phyloP scores from a whole-genome alignment of 2,329 filamentous ascomycete genomes.

The Alternaria dauci region DNA sequence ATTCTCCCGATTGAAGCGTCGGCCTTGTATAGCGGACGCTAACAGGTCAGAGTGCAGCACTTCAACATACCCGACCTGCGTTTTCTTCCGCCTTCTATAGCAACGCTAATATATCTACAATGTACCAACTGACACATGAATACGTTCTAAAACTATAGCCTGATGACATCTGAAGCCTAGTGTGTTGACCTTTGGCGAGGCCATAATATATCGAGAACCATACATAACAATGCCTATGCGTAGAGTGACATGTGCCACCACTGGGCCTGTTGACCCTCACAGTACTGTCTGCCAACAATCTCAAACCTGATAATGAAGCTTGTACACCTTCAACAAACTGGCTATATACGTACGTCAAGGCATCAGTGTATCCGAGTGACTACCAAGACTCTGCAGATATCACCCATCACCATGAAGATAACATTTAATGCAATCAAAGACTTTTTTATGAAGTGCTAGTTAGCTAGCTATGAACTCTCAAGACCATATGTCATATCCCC shows the following conservation, averaged over 20 bases:
- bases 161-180: not conserved
- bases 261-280: not conserved
- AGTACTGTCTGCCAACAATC: not conserved
- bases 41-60: not conserved
- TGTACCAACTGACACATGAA: not conserved
- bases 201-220: not conserved
- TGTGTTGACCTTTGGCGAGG: not conserved
- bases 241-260: not conserved
- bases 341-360: not conserved
- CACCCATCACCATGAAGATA: not conserved
- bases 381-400: not conserved
- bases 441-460: slow-evolving; percentile 15
- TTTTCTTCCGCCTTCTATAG: not conserved
- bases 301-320: not conserved
- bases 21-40: not conserved
- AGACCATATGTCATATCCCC: slow-evolving; percentile 5
- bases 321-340: not conserved
- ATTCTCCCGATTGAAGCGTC: not conserved
- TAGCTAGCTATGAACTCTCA: slow-evolving; percentile 13
- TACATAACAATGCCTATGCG: not conserved
- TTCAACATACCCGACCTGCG: not conserved
- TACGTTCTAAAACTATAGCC: not conserved
- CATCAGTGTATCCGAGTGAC: not conserved
- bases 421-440: not conserved
- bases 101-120: not conserved